Evolutionary conservation across 805 yeast genomes (phyloP), one percentile per base, ranked within the genome.

Genomic region (Clavispora asparagi): DNA sequence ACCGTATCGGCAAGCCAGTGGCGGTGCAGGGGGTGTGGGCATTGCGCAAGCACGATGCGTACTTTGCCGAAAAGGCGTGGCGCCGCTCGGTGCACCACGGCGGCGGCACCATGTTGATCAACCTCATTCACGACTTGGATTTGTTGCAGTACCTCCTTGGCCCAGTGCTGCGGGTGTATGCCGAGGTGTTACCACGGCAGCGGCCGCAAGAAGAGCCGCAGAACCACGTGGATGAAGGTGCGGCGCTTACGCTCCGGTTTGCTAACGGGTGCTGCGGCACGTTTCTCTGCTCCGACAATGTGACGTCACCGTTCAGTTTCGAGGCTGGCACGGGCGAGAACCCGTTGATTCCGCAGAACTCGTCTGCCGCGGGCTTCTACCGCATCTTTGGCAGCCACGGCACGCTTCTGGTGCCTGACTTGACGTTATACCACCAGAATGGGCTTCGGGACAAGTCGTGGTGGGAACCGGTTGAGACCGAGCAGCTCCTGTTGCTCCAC

Each of bases 241-340:
- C 75, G 0, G 68, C 62, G 4, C 59, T 71, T 25, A 69, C 74
- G 13, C 46, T 71, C 17, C 54, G 63, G 10, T 71, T 71, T 52
- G 60, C 62, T 17, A 63, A 55, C 45, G 76, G 76, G 7, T 59
- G 68, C 39, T 57, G 66, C 39, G 75, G 75, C 3, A 69, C 74
- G 2, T 71, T 71, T 47, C 52, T 71, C 36, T 71, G 76, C 50
- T 60, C 71, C 7, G 76, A 70, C 46, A 70, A 69, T 43, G 69
- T 69, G 28, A 59, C 64, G 2, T 67, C 72, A 10, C 74, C 76
- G 1, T 71, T 65, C 46, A 64, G 61, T 48, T 71, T 71, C 42
- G 76, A 70, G 54, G 56, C 62, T 4, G 73, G 73, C 1, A 70
- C 76, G 0, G 75, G 76, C 7, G 76, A 71, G 50, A 71, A 71